Base-by-base conservation (phyloP, 441 rosid species). In the Aleurites moluccanus region DNA sequence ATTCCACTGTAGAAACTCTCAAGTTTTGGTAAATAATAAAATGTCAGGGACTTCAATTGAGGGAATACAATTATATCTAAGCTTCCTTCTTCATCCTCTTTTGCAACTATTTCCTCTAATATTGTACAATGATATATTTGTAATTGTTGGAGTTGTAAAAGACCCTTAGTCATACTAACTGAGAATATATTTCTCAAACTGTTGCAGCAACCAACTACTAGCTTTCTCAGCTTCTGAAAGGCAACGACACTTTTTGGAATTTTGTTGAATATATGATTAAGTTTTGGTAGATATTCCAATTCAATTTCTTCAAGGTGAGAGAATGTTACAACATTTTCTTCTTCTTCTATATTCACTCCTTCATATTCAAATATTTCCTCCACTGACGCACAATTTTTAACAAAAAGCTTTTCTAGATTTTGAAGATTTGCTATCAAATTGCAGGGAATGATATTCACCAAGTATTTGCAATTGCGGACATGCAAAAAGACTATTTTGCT, bases 181-280 rank as follows among this genome's bases (percentile, higher is more conserved):
- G 21, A 62, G 42, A 62, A 62, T 30, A 62, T 15, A 42, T 35
- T 62, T 30, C 65, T 62, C 21, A 62, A 35, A 62, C 65, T 33
- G 42, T 13, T 20, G 20, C 23, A 62, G 0, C 0, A 0, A 30
- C 33, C 0, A 30, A 62, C 21, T 2, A 8, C 1, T 62, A 62
- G n/a, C 42, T 5, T 28, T 33, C 10, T 35, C 38, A 30, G 44
- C 20, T 33, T 4, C 65, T 33, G 65, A 33, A 62, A 62, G 65
- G 21, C n/a, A 18, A 62, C 0, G 9, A 30, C 9, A 1, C n/a
- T 15, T 62, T 53, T n/a, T 53, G 11, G 25, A 20, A 16, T 6
- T 13, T 30, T 30, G 44, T 16, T 62, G 42, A 62, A 15, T 16
- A 62, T 1, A 16, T 62, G 42, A 6, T 8, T 4, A 16, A 62